Conservation (phyloP, 768 basidiomycete genomes). For the Mycena maculata region DNA sequence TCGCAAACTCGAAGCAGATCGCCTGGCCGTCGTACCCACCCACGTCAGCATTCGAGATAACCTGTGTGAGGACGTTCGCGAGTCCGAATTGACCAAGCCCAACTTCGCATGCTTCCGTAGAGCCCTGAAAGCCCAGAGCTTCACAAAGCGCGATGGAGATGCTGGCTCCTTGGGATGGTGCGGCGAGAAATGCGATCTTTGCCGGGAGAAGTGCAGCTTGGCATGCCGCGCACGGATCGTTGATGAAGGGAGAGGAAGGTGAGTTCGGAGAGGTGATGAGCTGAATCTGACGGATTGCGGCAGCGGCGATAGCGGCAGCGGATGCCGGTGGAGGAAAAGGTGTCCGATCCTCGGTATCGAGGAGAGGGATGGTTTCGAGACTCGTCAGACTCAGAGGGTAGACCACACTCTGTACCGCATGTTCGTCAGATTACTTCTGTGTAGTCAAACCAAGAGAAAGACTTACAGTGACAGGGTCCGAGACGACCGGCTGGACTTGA, state of each 20-base stretch:
- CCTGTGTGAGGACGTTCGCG: slow-evolving; percentile 75
- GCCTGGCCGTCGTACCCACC: slow-evolving; percentile 81
- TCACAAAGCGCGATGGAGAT: slow-evolving; percentile 70
- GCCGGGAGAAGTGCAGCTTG: slow-evolving; percentile 67
- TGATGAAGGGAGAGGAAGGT: slow-evolving; percentile 62
- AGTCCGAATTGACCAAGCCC: slow-evolving; percentile 60
- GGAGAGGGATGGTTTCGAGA: slow-evolving; percentile 67
- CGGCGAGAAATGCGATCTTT: slow-evolving; percentile 75
- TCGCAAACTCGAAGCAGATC: slow-evolving; percentile 14
- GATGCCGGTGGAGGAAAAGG: slow-evolving; percentile 69
- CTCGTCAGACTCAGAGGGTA: slow-evolving; percentile 72
- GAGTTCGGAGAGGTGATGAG: slow-evolving; percentile 53
- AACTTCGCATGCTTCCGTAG: slow-evolving; percentile 58
- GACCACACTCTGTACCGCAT: slow-evolving; percentile 58
- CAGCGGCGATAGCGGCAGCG: slow-evolving; percentile 54
- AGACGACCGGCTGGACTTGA: slow-evolving; percentile 81
- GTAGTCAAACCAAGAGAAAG: slow-evolving; percentile 24
- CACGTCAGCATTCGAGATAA: slow-evolving; percentile 75
- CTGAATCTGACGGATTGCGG: slow-evolving; percentile 66
- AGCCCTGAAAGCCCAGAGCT: slow-evolving; percentile 54
- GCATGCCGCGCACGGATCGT: slow-evolving; percentile 68
- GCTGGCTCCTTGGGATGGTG: slow-evolving; percentile 67
- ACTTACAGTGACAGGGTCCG: slow-evolving; percentile 73
- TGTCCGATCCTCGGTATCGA: slow-evolving; percentile 71
- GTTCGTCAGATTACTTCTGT: slow-evolving; percentile 6